Evolutionary conservation across 2,329 filamentous ascomycete species (phyloP), one percentile per base, ranked within the genome.

Genomic region (Beauveria bassiana): DNA sequence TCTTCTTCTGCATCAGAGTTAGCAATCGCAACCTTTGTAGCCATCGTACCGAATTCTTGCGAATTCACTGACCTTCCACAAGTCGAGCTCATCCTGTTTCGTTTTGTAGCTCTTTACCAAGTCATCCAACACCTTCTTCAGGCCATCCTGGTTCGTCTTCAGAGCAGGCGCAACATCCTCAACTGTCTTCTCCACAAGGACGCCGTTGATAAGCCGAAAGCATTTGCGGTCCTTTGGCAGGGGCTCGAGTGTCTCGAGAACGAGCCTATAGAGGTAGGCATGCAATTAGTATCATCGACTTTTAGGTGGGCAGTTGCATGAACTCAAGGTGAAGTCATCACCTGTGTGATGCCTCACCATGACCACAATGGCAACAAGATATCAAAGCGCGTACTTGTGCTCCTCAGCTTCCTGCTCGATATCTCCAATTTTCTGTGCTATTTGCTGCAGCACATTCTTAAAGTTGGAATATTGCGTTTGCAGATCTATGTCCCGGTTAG

Each of bases 131-230:
- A 98, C 92, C 77, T 96, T 96, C 77, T 89, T 95, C 72, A 99
- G 74, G 1, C 95, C 93, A 65, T 98, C 93, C 28, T 91, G 90
- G 73, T 99, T 98, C 22, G 92, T 98, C 78, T 91, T 88, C 64
- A 99, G 81, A 28, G 91, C 90, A 6, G 95, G 95, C 61, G 96
- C 81, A 14, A 99, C 91, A 74, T 98, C 95, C 74, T 91, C 83
- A 67, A 99, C 91, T 18, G 93, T 98, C 68, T 93, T 85, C 79
- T 99, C 95, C 59, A 96, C 91, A 62, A 99, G 79, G 26, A 98
- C 93, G 51, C 95, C 95, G 74, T 99, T 98, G 74, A 99, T 96
- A 85, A 99, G 91, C 68, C 95, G 93, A 78, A 98, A 99, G 78
- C 93, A 98, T 79, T 97, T 99, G 70, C 95, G 90, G 67, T 96